phyloP scores from a whole-genome alignment of 148 eudicot genomes.

The Beta vulgaris region DNA sequence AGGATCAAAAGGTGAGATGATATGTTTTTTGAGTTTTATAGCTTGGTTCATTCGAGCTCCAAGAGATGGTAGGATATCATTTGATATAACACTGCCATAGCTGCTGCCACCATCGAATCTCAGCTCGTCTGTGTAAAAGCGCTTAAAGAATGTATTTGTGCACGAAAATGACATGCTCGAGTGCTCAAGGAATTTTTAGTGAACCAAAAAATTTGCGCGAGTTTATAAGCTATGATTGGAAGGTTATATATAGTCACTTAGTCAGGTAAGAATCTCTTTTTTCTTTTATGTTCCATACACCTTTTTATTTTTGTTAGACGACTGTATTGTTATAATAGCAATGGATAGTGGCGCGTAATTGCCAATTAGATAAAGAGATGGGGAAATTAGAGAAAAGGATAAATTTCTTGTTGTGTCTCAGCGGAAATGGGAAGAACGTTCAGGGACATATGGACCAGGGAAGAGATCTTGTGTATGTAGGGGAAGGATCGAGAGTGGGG shows the following conservation, averaged over 20 bases:
- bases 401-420: conserved; percentile 19
- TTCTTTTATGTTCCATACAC: not conserved
- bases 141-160: conserved; percentile 38
- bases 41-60: conserved; percentile 70
- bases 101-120: conserved; percentile 29
- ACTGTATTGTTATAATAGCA: not conserved
- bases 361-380: conserved; percentile 8
- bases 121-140: conserved; percentile 57
- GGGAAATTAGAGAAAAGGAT: conserved; percentile 26
- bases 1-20: conserved; percentile 65
- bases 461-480: conserved; percentile 3
- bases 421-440: conserved; percentile 9
- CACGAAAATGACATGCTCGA: conserved; percentile 41
- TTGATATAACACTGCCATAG: conserved; percentile 55
- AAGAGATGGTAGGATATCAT: conserved; percentile 71
- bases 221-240: conserved; percentile 3
- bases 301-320: conserved; percentile 11
- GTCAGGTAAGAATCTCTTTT: conserved; percentile 6
- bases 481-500: conserved; percentile 16
- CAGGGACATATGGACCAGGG: conserved; percentile 9
- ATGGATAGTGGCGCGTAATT: conserved; percentile 16
- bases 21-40: conserved; percentile 41
- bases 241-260: conserved; percentile 25
- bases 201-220: conserved; percentile 3
- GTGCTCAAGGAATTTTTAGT: not conserved